Conservation (phyloP, 2,329 filamentous ascomycete genomes). For the Helminthosporium solani region DNA sequence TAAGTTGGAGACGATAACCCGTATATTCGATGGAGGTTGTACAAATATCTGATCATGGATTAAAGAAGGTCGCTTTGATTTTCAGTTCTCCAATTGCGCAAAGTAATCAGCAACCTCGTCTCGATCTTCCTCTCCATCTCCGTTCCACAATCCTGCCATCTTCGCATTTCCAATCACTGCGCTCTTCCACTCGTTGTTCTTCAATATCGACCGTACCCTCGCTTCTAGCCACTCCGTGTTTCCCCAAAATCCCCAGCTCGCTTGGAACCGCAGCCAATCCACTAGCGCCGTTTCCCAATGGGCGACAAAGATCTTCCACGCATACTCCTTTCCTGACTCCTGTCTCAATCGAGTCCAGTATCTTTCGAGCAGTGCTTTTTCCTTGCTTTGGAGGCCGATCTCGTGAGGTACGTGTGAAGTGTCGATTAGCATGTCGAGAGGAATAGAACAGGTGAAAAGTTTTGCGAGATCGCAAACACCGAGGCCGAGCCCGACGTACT, state of each 20-base stretch:
- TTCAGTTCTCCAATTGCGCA: background rate
- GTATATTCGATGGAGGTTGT: too few species aligned
- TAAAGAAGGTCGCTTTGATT: too few species aligned
- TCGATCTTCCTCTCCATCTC: background rate
- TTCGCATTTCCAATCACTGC: slow-evolving; percentile 14
- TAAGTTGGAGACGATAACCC: too few species aligned
- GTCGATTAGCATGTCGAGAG: slow-evolving; percentile 52
- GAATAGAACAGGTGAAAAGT: slow-evolving; percentile 62
- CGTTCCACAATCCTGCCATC: slow-evolving; percentile 1
- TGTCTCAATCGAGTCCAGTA: slow-evolving; percentile 50
- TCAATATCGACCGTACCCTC: slow-evolving; percentile 29
- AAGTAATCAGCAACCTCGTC: background rate
- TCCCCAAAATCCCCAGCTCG: slow-evolving; percentile 42
- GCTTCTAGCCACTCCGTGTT: slow-evolving; percentile 40
- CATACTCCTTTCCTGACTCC: slow-evolving; percentile 46
- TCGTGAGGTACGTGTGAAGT: slow-evolving; percentile 35
- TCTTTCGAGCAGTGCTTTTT: slow-evolving; percentile 52
- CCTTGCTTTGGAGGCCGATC: slow-evolving; percentile 54
- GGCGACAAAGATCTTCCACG: slow-evolving; percentile 55
- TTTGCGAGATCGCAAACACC: slow-evolving; percentile 68
- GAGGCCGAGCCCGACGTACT: slow-evolving; percentile 65
- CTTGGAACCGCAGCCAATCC: slow-evolving; percentile 60
- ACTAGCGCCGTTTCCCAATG: slow-evolving; percentile 69
- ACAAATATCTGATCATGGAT: too few species aligned
- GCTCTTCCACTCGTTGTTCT: slow-evolving; percentile 23